Evolutionary conservation across 2,329 filamentous ascomycete species (phyloP).

Genomic region (Exophiala lecanii-corni): DNA sequence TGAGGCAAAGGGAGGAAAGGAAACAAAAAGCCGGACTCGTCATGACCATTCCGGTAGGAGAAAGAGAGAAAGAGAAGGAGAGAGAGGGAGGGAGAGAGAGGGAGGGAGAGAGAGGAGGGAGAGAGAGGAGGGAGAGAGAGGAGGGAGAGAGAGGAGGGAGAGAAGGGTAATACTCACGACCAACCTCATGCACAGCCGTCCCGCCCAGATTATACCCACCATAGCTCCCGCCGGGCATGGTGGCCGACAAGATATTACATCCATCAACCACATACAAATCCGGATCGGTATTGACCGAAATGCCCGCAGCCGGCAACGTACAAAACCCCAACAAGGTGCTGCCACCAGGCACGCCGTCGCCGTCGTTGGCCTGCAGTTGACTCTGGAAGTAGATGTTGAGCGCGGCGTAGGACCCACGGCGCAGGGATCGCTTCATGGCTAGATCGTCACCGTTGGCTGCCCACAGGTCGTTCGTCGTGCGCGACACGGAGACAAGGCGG

Average conservation of each 20-base stretch:
- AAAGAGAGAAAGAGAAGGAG: no score
- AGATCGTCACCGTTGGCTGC: slow-evolving; percentile 46
- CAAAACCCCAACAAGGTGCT: slow-evolving; percentile 50
- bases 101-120: no score
- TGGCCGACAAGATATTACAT: slow-evolving; percentile 54
- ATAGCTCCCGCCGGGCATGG: slow-evolving; percentile 50
- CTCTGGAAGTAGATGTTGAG: slow-evolving; percentile 60
- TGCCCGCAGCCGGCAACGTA: slow-evolving; percentile 43
- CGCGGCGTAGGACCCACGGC: slow-evolving; percentile 49
- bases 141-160: no score
- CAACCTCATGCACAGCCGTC: slow-evolving; percentile 45
- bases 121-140: no score
- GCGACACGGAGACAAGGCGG: slow-evolving; percentile 45
- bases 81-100: no score
- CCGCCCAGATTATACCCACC: slow-evolving; percentile 46
- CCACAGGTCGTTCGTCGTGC: slow-evolving; percentile 52
- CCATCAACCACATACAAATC: slow-evolving; percentile 49
- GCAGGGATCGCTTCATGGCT: slow-evolving; percentile 50
- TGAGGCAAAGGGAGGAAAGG: no score
- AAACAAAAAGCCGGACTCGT: no score
- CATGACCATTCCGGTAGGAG: no score
- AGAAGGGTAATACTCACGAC: no score
- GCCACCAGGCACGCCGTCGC: slow-evolving; percentile 27
- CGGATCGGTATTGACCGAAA: slow-evolving; percentile 34
- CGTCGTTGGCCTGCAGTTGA: slow-evolving; percentile 38